These are phyloP conservation scores for Dalbergia cultrata DNA, from an alignment of 306 rosid genomes.

Conservation along the genomic window DNA sequence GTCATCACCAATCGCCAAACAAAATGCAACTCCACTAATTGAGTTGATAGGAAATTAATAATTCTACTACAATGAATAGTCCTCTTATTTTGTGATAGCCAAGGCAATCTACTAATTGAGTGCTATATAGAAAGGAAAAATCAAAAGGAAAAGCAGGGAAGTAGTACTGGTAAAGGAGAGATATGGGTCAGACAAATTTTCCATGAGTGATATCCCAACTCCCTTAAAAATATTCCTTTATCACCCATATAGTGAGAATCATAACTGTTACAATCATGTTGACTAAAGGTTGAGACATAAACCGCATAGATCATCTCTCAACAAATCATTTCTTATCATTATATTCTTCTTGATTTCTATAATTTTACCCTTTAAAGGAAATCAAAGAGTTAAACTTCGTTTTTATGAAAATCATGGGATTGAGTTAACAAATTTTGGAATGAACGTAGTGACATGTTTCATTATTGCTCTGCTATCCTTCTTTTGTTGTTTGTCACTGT, in stretches of 20 bases:
- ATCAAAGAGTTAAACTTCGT: too few species aligned
- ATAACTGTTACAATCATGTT: constrained; percentile 60
- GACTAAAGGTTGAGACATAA: constrained; percentile 56
- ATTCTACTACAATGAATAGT: constrained; percentile 37
- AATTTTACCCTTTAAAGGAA: constrained; percentile 45
- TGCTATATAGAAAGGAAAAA: constrained; percentile 17
- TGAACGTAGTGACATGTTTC: not conserved
- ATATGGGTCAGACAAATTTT: constrained; percentile 54
- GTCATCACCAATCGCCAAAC: constrained; percentile 28
- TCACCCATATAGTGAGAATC: constrained; percentile 53
- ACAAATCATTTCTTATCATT: constrained; percentile 56
- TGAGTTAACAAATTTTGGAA: too few species aligned
- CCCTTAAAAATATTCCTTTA: constrained; percentile 57
- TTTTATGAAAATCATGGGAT: too few species aligned
- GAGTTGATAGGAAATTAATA: constrained; percentile 7
- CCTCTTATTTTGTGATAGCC: constrained; percentile 37
- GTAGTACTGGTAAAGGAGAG: constrained; percentile 37
- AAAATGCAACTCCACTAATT: constrained; percentile 48
- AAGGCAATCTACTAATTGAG: constrained; percentile 7
- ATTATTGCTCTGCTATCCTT: not conserved
- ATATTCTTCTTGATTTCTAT: constrained; percentile 49
- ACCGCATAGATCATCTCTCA: constrained; percentile 49
- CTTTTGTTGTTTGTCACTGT: too few species aligned
- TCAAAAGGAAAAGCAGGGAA: constrained; percentile 35
- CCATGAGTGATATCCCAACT: constrained; percentile 52